These are phyloP conservation scores for Crepidotus variabilis DNA, from an alignment of 768 basidiomycete genomes.

Conservation along the genomic window DNA sequence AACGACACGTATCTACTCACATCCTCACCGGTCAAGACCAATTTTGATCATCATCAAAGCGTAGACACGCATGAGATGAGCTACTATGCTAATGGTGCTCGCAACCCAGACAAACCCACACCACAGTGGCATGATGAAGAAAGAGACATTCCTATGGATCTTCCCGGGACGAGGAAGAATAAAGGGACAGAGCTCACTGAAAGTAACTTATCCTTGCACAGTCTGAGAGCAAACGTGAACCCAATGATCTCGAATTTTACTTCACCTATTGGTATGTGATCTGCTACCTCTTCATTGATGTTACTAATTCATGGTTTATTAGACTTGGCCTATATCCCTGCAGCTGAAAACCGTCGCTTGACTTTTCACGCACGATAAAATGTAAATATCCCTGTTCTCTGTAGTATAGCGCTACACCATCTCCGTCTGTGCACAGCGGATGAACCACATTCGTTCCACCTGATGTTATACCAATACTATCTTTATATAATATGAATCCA, in stretches of 20 bases:
- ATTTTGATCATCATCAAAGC: constrained; percentile 16
- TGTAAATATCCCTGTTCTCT: no score
- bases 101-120: constrained; percentile 5
- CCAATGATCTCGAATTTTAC: constrained; percentile 62
- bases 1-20: constrained; percentile 30
- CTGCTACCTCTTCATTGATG: neutral
- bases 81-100: neutral
- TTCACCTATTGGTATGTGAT: constrained; percentile 60
- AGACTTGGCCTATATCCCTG: constrained; percentile 21
- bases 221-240: constrained; percentile 34
- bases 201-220: constrained; percentile 40
- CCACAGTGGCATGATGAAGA: constrained; percentile 17
- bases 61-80: constrained; percentile 17
- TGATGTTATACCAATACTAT: no score
- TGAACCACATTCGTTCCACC: no score
- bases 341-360: constrained; percentile 6
- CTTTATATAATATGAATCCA: no score
- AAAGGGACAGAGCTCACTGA: constrained; percentile 28
- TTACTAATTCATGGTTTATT: neutral
- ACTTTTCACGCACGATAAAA: neutral
- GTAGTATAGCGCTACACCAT: no score
- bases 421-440: no score
- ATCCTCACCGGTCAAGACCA: constrained; percentile 28
- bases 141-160: constrained; percentile 19
- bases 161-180: constrained; percentile 26